Percentiles rank a stretch among this genome's conserved stretches.
These are phyloP conservation scores for Ocimum tenuiflorum DNA, from an alignment of 257 asterid species.

Conservation along the genomic window DNA sequence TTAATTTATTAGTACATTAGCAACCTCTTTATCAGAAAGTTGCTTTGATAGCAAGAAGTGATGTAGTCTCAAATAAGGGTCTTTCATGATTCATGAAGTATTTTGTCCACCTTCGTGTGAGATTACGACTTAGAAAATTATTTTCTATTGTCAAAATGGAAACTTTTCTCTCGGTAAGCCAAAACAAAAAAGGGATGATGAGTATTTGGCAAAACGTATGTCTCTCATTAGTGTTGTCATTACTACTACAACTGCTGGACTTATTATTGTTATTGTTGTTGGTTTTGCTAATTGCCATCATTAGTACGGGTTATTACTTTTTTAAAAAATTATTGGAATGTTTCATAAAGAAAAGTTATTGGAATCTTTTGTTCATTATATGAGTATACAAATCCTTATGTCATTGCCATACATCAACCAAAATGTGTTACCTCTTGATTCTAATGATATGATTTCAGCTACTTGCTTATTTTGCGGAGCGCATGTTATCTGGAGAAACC, in stretches of 20 bases:
- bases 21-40: background rate
- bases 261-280: too few species aligned
- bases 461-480: conserved; percentile 62
- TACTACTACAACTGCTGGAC: too few species aligned
- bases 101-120: background rate
- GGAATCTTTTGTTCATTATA: background rate
- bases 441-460: conserved; percentile 39
- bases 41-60: background rate
- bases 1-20: background rate
- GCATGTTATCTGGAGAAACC: conserved; percentile 89
- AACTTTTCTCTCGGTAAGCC: background rate
- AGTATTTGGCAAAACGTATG: background rate
- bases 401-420: background rate
- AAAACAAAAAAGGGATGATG: background rate
- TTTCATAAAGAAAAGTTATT: too few species aligned
- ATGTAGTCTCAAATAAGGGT: background rate
- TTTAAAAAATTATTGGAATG: too few species aligned
- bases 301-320: too few species aligned
- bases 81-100: background rate
- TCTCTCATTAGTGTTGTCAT: background rate
- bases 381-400: background rate
- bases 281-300: too few species aligned
- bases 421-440: background rate
- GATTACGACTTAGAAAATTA: background rate
- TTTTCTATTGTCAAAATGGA: background rate